Evolutionary conservation across 1,284 basidiomycete genomes (phyloP).

Genomic region (Vanrija pseudolonga): DNA sequence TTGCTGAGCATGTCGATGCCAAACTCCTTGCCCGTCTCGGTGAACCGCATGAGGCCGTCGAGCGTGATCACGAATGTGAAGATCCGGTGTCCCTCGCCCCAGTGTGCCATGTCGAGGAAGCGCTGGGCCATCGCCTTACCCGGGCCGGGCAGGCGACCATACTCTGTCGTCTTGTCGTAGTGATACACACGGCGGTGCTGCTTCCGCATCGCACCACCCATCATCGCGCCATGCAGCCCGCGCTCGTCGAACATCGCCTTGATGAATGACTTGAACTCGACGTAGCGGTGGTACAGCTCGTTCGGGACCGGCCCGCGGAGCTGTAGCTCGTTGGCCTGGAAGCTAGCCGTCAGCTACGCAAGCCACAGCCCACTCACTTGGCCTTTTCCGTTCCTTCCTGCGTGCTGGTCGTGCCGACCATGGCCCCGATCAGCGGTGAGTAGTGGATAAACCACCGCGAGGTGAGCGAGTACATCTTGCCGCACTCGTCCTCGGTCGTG

Average conservation of each 20-base stretch:
- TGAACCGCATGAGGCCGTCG: conserved; percentile 54
- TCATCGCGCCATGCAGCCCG: conserved; percentile 49
- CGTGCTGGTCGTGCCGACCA: conserved; percentile 36
- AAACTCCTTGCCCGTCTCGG: conserved; percentile 56
- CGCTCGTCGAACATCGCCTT: conserved; percentile 50
- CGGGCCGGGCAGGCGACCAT: conserved; percentile 40
- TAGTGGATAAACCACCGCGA: conserved; percentile 47
- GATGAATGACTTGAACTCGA: conserved; percentile 53
- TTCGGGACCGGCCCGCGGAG: conserved; percentile 53
- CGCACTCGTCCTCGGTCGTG: conserved; percentile 44
- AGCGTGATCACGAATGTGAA: conserved; percentile 55
- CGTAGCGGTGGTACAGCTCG: conserved; percentile 53
- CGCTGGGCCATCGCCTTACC: conserved; percentile 31
- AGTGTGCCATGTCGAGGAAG: conserved; percentile 53
- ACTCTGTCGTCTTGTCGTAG: conserved; percentile 50
- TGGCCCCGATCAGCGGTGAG: conserved; percentile 39
- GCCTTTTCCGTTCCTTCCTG: conserved; percentile 14
- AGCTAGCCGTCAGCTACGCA: conserved; percentile 32
- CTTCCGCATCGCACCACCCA: conserved; percentile 51
- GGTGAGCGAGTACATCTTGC: conserved; percentile 52
- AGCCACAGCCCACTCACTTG: conserved; percentile 28
- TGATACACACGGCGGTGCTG: conserved; percentile 54
- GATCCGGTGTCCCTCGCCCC: conserved; percentile 51
- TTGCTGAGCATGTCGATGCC: conserved; percentile 55
- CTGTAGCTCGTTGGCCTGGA: conserved; percentile 54